Conservation (phyloP, 2,329 filamentous ascomycete genomes). For the Mariannaea elegans region DNA sequence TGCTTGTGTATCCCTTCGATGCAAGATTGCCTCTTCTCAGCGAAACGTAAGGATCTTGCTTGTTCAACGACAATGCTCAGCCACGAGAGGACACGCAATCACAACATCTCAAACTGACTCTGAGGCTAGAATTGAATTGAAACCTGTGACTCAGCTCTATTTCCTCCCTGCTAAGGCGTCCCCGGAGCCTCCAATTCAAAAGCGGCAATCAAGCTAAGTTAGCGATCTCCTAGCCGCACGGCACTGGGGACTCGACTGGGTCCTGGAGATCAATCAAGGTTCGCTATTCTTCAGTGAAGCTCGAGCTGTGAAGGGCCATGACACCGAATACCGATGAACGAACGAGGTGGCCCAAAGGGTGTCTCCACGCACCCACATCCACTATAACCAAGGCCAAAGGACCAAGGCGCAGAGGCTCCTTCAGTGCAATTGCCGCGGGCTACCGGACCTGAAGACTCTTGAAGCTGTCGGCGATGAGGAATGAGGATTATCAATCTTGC, state of each 20-base stretch:
- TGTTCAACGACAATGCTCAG: neutral
- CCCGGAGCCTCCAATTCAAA: constrained; percentile 3
- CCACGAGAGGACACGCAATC: constrained; percentile 9
- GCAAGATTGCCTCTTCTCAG: neutral
- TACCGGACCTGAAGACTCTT: constrained; percentile 21
- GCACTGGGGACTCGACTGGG: constrained; percentile 12
- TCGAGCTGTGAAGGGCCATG: constrained; percentile 20
- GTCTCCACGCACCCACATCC: neutral
- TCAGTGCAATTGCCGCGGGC: constrained; percentile 32
- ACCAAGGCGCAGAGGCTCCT: neutral
- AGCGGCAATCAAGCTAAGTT: constrained; percentile 20
- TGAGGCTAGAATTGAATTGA: neutral
- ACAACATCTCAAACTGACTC: neutral
- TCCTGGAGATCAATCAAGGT: neutral
- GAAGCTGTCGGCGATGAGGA: constrained; percentile 14
- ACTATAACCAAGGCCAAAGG: constrained; percentile 2
- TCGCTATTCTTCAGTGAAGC: constrained; percentile 4
- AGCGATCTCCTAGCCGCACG: constrained; percentile 11
- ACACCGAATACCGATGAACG: constrained; percentile 17
- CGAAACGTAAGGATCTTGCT: neutral
- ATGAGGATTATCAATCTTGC: constrained; percentile 11
- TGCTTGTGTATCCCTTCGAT: neutral
- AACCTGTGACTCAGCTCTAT: constrained; percentile 15
- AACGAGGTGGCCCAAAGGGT: neutral
- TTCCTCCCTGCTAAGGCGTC: neutral